Conservation (phyloP, 805 yeast genomes). For the Kodamaea kaohsiungensis region DNA sequence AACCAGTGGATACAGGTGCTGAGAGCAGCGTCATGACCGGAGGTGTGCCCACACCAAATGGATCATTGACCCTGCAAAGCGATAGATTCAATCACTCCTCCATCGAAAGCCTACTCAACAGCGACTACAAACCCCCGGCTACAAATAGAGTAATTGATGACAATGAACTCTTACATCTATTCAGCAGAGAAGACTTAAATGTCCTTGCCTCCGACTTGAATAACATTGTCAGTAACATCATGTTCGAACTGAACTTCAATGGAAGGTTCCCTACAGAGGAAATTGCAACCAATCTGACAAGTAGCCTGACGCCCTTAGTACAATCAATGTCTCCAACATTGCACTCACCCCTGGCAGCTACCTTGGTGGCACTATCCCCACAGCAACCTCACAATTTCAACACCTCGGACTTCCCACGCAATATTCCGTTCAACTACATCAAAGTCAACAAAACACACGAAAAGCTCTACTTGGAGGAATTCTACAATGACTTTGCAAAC, state of each 20-base stretch:
- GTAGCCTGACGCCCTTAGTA: conserved; percentile 3
- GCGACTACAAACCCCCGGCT: conserved; percentile 5
- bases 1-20: background rate
- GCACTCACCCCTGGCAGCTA: background rate
- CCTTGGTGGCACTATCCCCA: background rate
- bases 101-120: conserved; percentile 6
- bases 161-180: conserved; percentile 12
- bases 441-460: conserved; percentile 28
- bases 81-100: conserved; percentile 1
- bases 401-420: conserved; percentile 16
- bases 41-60: background rate
- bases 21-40: background rate
- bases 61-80: background rate
- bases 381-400: background rate
- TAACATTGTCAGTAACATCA: conserved; percentile 40
- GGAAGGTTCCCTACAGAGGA: background rate
- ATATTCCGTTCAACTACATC: conserved; percentile 31
- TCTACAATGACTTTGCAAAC: conserved; percentile 36
- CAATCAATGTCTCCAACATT: background rate
- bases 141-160: background rate
- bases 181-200: conserved; percentile 34
- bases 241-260: conserved; percentile 32
- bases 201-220: conserved; percentile 40
- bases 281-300: background rate
- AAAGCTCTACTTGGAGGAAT: conserved; percentile 33